Conservation (phyloP, 2,329 filamentous ascomycete genomes). For the Aspergillus tamarii region DNA sequence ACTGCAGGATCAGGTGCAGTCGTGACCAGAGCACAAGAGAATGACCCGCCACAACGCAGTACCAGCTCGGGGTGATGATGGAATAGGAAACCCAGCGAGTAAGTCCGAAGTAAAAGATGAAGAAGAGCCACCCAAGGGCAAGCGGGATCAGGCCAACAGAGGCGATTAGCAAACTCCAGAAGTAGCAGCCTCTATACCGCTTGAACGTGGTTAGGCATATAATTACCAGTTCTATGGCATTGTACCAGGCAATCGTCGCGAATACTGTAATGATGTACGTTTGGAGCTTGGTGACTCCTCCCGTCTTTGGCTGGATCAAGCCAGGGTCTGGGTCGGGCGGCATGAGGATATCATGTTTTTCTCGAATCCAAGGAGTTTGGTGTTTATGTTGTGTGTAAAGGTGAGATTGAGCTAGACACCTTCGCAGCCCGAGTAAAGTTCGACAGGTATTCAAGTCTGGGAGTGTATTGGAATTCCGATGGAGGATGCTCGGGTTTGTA, state of each 20-base stretch:
- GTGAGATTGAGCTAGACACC: too few species aligned
- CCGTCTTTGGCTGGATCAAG: not conserved
- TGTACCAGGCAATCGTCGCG: conserved; percentile 48
- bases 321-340: not conserved
- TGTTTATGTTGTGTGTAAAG: not conserved
- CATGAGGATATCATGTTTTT: not conserved
- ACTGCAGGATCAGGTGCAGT: conserved; percentile 45
- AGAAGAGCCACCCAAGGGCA: conserved; percentile 45
- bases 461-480: not conserved
- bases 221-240: conserved; percentile 48
- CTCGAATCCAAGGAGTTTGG: not conserved
- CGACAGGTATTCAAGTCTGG: not conserved
- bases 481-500: not conserved
- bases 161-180: conserved; percentile 47
- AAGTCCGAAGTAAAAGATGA: conserved; percentile 36
- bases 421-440: not conserved
- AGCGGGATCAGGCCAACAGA: conserved; percentile 43
- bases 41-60: conserved; percentile 47
- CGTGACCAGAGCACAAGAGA: conserved; percentile 51
- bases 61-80: conserved; percentile 44
- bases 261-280: conserved; percentile 40
- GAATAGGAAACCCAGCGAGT: conserved; percentile 35
- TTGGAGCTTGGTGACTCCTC: not conserved
- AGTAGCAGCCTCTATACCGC: conserved; percentile 46
- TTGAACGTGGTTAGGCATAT: conserved; percentile 49